Conservation (phyloP, 139 green algal genomes). For the Auxenochlorella pyrenoidosa region DNA sequence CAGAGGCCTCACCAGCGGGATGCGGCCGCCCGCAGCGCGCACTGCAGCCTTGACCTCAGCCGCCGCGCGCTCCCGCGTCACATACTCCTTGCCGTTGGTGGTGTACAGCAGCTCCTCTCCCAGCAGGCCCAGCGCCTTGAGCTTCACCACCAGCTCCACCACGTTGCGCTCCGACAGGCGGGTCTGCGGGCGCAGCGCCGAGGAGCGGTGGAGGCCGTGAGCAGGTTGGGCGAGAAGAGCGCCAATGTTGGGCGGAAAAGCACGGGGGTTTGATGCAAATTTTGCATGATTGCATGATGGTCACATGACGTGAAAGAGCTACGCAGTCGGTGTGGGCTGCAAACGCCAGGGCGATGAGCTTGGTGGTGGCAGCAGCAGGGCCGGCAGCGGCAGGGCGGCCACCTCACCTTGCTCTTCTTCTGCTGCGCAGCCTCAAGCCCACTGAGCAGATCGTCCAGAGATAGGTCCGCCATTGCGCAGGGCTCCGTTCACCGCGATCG, state of each 20-base stretch:
- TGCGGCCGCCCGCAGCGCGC: conserved; percentile 66
- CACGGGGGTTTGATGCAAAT: no score
- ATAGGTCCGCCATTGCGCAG: conserved; percentile 53
- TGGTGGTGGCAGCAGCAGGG: not conserved
- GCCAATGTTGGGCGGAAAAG: no score
- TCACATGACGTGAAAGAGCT: not conserved
- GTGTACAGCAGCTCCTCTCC: conserved; percentile 86
- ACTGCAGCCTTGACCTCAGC: conserved; percentile 63
- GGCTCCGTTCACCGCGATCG: no score
- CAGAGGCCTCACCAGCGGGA: conserved; percentile 77
- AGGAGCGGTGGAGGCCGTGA: not conserved
- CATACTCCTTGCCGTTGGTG: conserved; percentile 87
- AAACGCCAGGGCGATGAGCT: no score
- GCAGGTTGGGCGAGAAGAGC: not conserved
- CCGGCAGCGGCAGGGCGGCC: not conserved
- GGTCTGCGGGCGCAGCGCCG: conserved; percentile 30
- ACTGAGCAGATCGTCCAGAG: conserved; percentile 71
- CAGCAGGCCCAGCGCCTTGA: conserved; percentile 80
- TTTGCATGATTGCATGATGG: no score
- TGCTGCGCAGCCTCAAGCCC: conserved; percentile 77
- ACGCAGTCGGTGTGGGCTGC: not conserved
- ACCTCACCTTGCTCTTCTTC: conserved; percentile 58
- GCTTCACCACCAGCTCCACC: conserved; percentile 90
- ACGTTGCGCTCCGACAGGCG: conserved; percentile 89
- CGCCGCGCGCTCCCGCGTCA: conserved; percentile 76